Conservation (phyloP, 108 stramenopile genomes). For the Schizochytrium sp. region DNA sequence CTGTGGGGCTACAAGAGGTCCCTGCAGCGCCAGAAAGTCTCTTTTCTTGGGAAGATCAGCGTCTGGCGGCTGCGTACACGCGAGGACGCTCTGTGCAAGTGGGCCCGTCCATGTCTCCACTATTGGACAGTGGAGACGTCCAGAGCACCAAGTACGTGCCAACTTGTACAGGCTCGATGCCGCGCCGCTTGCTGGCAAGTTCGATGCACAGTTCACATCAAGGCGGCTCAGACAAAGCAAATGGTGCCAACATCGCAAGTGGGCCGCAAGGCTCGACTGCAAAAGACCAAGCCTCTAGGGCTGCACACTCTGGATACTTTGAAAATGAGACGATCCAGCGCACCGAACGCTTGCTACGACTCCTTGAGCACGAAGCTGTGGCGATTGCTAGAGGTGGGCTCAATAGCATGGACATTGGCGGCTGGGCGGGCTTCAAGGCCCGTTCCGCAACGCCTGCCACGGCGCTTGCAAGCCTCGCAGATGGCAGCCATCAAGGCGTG, state of each 20-base stretch:
- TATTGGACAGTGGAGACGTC: neutral
- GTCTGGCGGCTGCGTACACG: neutral
- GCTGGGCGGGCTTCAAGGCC: neutral
- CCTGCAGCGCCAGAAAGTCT: neutral
- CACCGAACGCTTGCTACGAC: neutral
- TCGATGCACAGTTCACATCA: too few relatives aligned
- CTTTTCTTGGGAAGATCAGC: neutral
- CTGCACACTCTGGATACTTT: neutral
- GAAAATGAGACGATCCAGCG: neutral
- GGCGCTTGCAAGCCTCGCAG: neutral
- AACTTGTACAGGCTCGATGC: neutral
- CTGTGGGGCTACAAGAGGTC: neutral
- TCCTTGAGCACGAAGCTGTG: neutral
- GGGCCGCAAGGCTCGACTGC: neutral
- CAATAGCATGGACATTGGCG: neutral
- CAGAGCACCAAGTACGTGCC: neutral
- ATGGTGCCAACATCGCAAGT: neutral
- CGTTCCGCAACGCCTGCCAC: neutral
- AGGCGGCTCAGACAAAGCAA: too few relatives aligned
- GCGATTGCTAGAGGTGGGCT: conserved; percentile 4
- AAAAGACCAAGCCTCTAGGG: neutral
- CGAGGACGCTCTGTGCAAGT: neutral
- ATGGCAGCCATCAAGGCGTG: neutral
- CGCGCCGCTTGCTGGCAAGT: too few relatives aligned
- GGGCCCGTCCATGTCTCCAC: neutral